Evolutionary conservation across 2,329 filamentous ascomycete species (phyloP).

Genomic region (Ophiostoma sp.): DNA sequence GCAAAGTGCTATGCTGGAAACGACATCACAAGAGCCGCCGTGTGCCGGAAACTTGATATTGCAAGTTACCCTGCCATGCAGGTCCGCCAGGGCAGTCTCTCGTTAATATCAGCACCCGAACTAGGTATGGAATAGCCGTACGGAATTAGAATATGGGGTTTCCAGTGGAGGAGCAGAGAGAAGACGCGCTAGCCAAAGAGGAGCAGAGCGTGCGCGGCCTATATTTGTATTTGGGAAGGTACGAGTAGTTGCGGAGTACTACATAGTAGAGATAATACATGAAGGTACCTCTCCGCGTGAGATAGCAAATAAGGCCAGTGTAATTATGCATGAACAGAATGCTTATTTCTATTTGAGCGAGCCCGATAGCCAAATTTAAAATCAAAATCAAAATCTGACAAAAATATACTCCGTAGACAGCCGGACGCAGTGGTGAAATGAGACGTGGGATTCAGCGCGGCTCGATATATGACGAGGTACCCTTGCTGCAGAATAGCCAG

Average conservation of each 20-base stretch:
- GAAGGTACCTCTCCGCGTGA: background rate
- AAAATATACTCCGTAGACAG: background rate
- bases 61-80: background rate
- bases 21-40: background rate
- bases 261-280: background rate
- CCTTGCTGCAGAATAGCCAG: background rate
- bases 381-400: background rate
- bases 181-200: background rate
- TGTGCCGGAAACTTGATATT: conserved; percentile 11
- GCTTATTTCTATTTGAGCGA: background rate
- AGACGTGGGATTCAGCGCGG: background rate
- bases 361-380: background rate
- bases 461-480: background rate
- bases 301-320: background rate
- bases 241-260: background rate
- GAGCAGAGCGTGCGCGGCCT: conserved; percentile 5
- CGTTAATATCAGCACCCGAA: background rate
- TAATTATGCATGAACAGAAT: background rate
- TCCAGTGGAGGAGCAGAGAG: background rate
- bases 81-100: background rate
- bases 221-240: background rate
- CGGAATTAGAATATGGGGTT: conserved; percentile 6
- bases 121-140: background rate
- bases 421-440: background rate
- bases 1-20: background rate